Percentiles rank a stretch among this genome's conserved stretches.
phyloP scores from a whole-genome alignment of 2,329 filamentous ascomycete genomes.

The Botrytis medusae region DNA sequence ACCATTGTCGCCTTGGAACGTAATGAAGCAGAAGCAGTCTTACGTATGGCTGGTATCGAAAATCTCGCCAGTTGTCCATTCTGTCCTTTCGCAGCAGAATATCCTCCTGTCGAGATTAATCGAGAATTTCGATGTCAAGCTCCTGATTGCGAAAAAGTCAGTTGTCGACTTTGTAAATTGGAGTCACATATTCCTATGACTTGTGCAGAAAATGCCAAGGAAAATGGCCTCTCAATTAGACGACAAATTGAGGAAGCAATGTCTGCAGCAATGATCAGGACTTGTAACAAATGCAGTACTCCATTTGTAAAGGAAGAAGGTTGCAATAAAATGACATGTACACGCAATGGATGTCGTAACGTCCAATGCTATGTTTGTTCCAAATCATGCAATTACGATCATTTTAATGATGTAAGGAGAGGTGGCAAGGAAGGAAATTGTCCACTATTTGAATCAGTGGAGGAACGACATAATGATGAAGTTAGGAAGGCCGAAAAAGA shows the following conservation, averaged over 20 bases:
- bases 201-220: constrained; percentile 65
- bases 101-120: constrained; percentile 63
- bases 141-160: constrained; percentile 60
- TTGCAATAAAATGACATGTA: constrained; percentile 82
- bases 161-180: constrained; percentile 66
- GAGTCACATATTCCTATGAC: constrained; percentile 70
- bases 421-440: constrained; percentile 58
- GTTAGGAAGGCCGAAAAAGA: constrained; percentile 60
- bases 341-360: constrained; percentile 51
- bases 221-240: constrained; percentile 60
- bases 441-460: constrained; percentile 63
- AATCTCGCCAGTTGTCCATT: constrained; percentile 77
- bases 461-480: constrained; percentile 62
- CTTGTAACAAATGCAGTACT: constrained; percentile 63
- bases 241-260: constrained; percentile 80
- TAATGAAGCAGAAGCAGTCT: constrained; percentile 67
- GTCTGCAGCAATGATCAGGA: constrained; percentile 74
- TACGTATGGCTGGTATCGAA: constrained; percentile 69
- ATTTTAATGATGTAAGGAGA: constrained; percentile 60
- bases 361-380: constrained; percentile 72
- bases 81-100: constrained; percentile 77
- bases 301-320: constrained; percentile 76
- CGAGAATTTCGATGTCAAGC: constrained; percentile 73
- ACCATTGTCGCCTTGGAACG: constrained; percentile 63
- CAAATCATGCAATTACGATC: constrained; percentile 61